Conservation (phyloP, 2,329 filamentous ascomycete species). For the Fusarium sacchari region DNA sequence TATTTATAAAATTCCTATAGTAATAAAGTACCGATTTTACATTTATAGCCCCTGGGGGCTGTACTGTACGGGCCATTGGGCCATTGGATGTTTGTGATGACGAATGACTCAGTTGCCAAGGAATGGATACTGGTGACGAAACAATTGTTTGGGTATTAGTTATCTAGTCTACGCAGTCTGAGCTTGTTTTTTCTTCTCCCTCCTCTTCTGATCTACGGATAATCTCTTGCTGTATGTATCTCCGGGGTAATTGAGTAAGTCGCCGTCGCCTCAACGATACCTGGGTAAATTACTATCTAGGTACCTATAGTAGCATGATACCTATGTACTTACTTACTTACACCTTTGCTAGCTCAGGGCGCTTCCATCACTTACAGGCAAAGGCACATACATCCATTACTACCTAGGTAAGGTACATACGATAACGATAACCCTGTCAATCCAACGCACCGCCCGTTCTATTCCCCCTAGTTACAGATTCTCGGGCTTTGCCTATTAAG, state of each 20-base stretch:
- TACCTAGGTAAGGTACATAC: no score
- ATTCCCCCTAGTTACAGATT: background rate
- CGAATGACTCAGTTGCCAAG: conserved; percentile 4
- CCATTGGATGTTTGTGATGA: background rate
- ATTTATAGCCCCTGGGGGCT: no score
- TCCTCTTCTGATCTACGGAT: background rate
- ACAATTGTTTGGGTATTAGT: no score
- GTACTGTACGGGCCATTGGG: no score
- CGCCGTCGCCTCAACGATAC: background rate
- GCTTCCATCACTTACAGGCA: background rate
- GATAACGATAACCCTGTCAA: background rate
- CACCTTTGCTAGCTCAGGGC: background rate
- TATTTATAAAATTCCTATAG: no score
- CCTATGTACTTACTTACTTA: background rate
- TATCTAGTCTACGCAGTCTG: background rate
- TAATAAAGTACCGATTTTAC: no score
- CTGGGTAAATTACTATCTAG: no score
- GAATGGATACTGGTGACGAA: background rate
- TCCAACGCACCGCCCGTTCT: background rate
- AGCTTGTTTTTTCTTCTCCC: background rate
- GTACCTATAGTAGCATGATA: background rate
- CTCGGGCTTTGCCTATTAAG: background rate
- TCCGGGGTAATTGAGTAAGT: background rate
- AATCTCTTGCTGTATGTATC: background rate
- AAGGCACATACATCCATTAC: background rate